Base-by-base conservation (phyloP, 2,329 filamentous ascomycete species). In the Aaosphaeria arxii region DNA sequence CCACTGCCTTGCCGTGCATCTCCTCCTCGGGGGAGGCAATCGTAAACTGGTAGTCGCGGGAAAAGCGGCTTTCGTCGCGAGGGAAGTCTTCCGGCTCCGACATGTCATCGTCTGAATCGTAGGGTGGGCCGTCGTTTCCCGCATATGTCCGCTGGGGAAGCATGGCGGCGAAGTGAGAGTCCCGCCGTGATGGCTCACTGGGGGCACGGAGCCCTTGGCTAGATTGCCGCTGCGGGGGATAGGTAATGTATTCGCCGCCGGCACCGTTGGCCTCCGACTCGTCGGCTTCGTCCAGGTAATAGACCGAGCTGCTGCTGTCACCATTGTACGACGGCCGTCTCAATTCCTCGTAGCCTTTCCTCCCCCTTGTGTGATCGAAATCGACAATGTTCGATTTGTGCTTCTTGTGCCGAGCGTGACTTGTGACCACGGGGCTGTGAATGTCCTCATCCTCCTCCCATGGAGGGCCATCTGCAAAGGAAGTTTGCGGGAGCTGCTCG, bases 361-460 rank as follows among this genome's bases (percentile, higher is more conserved):
- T 60, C n/a, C 63, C 66, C 1, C 67, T 61, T 1, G 64, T 70
- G 38, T 69, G 64, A 47, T 72, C 70, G 44, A 71, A 71, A 42
- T 70, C 66, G 47, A 70, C 67, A 48, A 68, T 62, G 55, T 72
- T 71, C 9, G 70, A 72, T 49, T 72, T 95, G 72, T 91, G 87
- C 71, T 94, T 95, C 64, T 88, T 87, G 69, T 95, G 91, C 49
- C 88, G 88, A 39, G 51, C 55, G 43, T 67, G 63, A 56, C 87
- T 89, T 11, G 91, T 89, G 13, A 96, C 89, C 11, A 86, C 81
- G 0, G 91, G 91, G 65, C 91, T 95, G 63, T 94, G 89, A 40
- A 96, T 79, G 70, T 97, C 94, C 60, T 97, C 91, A 63, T 97
- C 91, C 72, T 96, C 91, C 70, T 90, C 95, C 75, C 91, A 97